Evolutionary conservation across 805 yeast genomes (phyloP).

Genomic region (Ogataea ganodermae): DNA sequence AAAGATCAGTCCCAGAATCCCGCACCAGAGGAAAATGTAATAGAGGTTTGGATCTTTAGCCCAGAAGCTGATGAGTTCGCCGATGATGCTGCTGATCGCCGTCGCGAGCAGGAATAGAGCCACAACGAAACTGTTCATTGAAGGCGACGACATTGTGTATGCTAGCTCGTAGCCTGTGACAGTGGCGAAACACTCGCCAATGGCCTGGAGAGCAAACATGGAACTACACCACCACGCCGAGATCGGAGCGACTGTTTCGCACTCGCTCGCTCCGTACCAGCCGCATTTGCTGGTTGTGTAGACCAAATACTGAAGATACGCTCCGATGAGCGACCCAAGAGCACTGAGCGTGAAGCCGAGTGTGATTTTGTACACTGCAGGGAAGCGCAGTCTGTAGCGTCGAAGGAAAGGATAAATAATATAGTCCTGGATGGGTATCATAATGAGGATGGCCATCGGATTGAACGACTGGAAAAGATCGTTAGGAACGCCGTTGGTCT

Average conservation of each 20-base stretch:
- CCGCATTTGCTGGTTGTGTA: constrained; percentile 52
- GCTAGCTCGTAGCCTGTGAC: constrained; percentile 57
- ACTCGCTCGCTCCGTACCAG: constrained; percentile 26
- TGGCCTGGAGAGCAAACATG: constrained; percentile 46
- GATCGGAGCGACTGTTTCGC: constrained; percentile 30
- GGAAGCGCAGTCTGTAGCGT: constrained; percentile 39
- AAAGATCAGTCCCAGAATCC: constrained; percentile 34
- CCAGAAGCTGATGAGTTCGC: constrained; percentile 41
- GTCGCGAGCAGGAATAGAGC: constrained; percentile 42
- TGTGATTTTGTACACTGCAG: constrained; percentile 46
- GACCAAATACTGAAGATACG: constrained; percentile 45
- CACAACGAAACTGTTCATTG: constrained; percentile 53
- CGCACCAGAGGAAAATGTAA: constrained; percentile 39
- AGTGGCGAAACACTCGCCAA: constrained; percentile 54
- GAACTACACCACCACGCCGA: constrained; percentile 37
- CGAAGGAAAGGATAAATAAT: constrained; percentile 48
- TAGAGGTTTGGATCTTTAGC: constrained; percentile 43
- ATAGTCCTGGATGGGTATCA: constrained; percentile 51
- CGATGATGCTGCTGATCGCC: constrained; percentile 49
- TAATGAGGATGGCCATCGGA: constrained; percentile 51
- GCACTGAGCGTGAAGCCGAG: constrained; percentile 50
- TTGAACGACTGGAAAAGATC: constrained; percentile 56
- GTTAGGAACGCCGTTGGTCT: constrained; percentile 54
- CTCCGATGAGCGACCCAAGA: constrained; percentile 49
- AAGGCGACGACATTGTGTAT: constrained; percentile 51